phyloP scores from a whole-genome alignment of 805 yeast genomes.

The Teunomyces tritomae region DNA sequence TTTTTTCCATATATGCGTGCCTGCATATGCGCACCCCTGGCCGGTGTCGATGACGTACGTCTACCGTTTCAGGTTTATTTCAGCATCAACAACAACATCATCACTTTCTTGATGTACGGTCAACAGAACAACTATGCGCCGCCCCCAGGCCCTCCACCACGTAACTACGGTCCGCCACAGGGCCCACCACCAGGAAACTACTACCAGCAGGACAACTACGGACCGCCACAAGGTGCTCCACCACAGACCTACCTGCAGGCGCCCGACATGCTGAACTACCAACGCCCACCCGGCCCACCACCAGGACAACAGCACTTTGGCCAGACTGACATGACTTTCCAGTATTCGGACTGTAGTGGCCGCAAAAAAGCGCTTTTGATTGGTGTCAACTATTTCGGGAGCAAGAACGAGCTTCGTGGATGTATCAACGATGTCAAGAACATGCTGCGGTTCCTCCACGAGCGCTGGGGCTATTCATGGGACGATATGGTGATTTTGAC shows the following conservation, averaged over 20 bases:
- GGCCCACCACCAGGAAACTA: slow-evolving; percentile 18
- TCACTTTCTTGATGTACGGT: slow-evolving; percentile 18
- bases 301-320: slow-evolving; percentile 22
- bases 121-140: slow-evolving; percentile 18
- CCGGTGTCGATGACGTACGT: neutral
- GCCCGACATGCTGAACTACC: neutral
- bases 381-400: slow-evolving; percentile 35
- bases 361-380: slow-evolving; percentile 35
- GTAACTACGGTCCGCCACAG: slow-evolving; percentile 12
- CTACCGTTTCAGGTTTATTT: neutral
- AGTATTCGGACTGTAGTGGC: slow-evolving; percentile 38
- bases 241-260: no score
- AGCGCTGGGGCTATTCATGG: slow-evolving; percentile 29
- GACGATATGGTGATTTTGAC: slow-evolving; percentile 40
- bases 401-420: slow-evolving; percentile 30
- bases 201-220: slow-evolving; percentile 6
- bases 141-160: slow-evolving; percentile 21
- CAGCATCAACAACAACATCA: no score
- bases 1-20: no score
- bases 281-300: neutral
- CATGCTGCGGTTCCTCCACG: slow-evolving; percentile 31
- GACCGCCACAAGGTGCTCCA: slow-evolving; percentile 7
- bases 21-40: no score
- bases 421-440: slow-evolving; percentile 41
- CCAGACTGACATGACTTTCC: slow-evolving; percentile 34